These are phyloP conservation scores for Scleroderma bovista DNA, from an alignment of 768 basidiomycete genomes.

Conservation along the genomic window DNA sequence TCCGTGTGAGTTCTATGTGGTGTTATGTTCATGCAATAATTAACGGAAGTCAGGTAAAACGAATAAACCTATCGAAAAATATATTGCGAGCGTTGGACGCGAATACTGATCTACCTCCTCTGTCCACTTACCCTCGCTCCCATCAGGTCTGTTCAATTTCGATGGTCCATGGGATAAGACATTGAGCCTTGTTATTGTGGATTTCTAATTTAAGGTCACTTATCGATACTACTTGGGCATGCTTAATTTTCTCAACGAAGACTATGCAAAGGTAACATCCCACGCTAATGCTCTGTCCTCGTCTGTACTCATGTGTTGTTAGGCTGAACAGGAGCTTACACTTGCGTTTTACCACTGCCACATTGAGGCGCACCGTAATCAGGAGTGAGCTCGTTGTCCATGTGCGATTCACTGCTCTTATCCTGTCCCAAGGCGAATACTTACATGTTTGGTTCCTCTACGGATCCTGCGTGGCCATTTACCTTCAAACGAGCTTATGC, in stretches of 20 bases:
- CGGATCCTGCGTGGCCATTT: conserved; percentile 84
- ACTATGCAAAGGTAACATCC: conserved; percentile 65
- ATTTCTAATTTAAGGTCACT: conserved; percentile 60
- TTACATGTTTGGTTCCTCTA: conserved; percentile 87
- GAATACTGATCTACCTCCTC: conserved; percentile 76
- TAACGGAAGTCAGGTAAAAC: conserved; percentile 57
- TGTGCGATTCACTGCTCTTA: background rate
- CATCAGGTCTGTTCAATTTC: conserved; percentile 60
- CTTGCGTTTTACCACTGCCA: conserved; percentile 86
- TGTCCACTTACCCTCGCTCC: conserved; percentile 70
- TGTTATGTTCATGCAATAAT: background rate
- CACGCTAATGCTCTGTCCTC: background rate
- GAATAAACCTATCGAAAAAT: conserved; percentile 88
- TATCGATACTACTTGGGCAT: conserved; percentile 94
- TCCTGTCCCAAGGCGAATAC: conserved; percentile 59
- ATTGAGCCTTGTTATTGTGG: background rate
- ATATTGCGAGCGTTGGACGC: conserved; percentile 85
- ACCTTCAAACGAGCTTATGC: conserved; percentile 66
- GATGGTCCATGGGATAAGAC: background rate
- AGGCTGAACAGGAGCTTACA: conserved; percentile 85
- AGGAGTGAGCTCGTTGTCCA: conserved; percentile 54
- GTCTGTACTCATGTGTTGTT: conserved; percentile 1
- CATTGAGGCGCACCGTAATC: conserved; percentile 61
- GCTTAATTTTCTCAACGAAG: conserved; percentile 90
- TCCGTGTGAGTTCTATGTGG: conserved; percentile 55